Percentiles rank a stretch among this genome's conserved stretches.
Evolutionary conservation across 345 rosid species (phyloP).

Genomic region (Citrus glauca): DNA sequence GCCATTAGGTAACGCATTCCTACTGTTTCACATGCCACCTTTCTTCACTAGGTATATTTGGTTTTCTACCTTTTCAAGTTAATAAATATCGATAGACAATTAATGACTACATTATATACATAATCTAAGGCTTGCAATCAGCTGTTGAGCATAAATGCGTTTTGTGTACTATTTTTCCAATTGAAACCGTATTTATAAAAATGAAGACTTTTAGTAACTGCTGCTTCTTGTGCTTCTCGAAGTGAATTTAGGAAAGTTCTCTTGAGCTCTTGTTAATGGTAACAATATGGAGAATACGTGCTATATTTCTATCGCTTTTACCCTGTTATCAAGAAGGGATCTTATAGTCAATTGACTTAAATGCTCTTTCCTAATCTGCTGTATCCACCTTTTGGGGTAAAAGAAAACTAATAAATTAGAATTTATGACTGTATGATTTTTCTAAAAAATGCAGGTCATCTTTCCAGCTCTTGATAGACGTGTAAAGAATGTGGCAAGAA

Average conservation of each 20-base stretch:
- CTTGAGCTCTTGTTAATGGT: not conserved
- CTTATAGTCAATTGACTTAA: not conserved
- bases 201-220: not conserved
- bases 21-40: not conserved
- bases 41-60: not conserved
- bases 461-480: slow-evolving; percentile 65
- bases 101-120: not conserved
- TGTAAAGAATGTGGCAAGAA: slow-evolving; percentile 57
- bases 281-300: not conserved
- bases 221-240: not conserved
- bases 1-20: not conserved
- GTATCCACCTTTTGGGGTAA: not conserved
- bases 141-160: not conserved
- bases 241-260: not conserved
- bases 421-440: not conserved
- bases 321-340: not conserved
- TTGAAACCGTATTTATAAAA: not conserved
- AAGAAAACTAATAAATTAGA: not conserved
- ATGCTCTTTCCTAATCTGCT: slow-evolving; percentile 9
- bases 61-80: not conserved
- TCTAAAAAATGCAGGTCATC: slow-evolving; percentile 49
- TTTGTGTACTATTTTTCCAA: not conserved
- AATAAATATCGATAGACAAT: not conserved
- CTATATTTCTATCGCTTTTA: not conserved
- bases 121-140: not conserved